phyloP scores from a whole-genome alignment of 2,329 filamentous ascomycete genomes.

The Metarhizium humberi region DNA sequence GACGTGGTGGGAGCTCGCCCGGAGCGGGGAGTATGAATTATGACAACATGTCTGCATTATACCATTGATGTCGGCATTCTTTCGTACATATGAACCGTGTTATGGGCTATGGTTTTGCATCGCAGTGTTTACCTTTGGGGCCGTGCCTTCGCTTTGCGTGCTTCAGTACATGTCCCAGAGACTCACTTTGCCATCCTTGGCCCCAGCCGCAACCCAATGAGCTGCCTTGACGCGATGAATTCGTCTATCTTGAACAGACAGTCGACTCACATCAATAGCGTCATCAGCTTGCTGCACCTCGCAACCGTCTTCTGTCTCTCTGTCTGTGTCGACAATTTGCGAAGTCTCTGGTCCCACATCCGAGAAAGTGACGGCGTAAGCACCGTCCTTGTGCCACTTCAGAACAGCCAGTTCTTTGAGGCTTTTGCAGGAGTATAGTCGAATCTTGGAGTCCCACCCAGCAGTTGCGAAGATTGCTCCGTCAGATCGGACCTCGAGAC shows the following conservation, averaged over 20 bases:
- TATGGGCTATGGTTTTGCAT: not conserved
- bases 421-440: constrained; percentile 73
- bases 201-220: constrained; percentile 85
- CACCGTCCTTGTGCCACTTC: constrained; percentile 88
- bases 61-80: not conserved
- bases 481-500: constrained; percentile 67
- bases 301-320: not conserved
- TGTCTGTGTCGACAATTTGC: not conserved
- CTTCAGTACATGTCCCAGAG: constrained; percentile 83
- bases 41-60: not conserved
- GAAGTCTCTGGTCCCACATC: constrained; percentile 18
- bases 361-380: constrained; percentile 72
- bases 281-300: not conserved
- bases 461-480: constrained; percentile 79
- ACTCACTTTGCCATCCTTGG: constrained; percentile 91
- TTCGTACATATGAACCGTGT: not conserved
- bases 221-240: constrained; percentile 55
- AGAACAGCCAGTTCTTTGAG: constrained; percentile 84
- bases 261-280: not conserved
- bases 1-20: constrained; percentile 23
- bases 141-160: not conserved
- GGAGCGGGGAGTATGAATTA: constrained; percentile 1
- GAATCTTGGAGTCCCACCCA: constrained; percentile 77
- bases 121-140: not conserved
- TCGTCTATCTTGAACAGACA: constrained; percentile 51